Base-by-base conservation (phyloP, 805 yeast genomes). In the Blastobotrys peoriensis region DNA sequence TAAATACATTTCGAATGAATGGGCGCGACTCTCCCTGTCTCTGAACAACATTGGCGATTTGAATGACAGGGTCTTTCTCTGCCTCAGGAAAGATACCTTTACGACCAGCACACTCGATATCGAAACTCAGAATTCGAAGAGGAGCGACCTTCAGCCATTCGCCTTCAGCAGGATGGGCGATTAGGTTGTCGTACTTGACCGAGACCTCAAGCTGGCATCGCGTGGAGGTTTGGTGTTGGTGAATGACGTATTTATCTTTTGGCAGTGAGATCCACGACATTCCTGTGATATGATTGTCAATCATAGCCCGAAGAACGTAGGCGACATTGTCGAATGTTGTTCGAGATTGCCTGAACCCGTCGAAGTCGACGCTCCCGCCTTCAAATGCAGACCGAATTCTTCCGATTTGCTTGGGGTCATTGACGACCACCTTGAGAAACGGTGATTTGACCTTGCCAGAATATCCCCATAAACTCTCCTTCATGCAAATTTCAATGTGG, bases 221-320 rank as follows among this genome's bases (percentile, higher is more conserved):
- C 0, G 96, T 86, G 5, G 81, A 73, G 49, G 66, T 70, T 5
- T 53, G 33, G 1, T 38, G 3, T 9, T 63, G 54, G 3, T 68
- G 62, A 50, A 79, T 40, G 1, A 59, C 55, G 62, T 89, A 94
- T 52, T 76, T 82, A 0, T 79, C 79, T 45, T 71, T 76, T 0
- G 98, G 97, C 20, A 91, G 71, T 0, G 96, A 84, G 21, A 94
- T 73, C 99, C 99, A 93, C 20, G 94, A 84, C 98, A 93, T 93
- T 33, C 99, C 74, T 3, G 91, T 83, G 49, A 91, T 86, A 40
- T 82, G 78, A 64, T 95, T 82, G 65, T 93, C 99, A 36, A 93
- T 78, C 93, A 93, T 87, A 64, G 89, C 69, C 55, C 98, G 73
- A 47, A 94, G 64, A 28, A 87, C 69, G 61, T 83, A 94, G 45